A percentile compares a stretch with the other conserved stretches of the same genome.
phyloP scores from a whole-genome alignment of 2,329 filamentous ascomycete genomes.

The Phyllosticta citriasiana region DNA sequence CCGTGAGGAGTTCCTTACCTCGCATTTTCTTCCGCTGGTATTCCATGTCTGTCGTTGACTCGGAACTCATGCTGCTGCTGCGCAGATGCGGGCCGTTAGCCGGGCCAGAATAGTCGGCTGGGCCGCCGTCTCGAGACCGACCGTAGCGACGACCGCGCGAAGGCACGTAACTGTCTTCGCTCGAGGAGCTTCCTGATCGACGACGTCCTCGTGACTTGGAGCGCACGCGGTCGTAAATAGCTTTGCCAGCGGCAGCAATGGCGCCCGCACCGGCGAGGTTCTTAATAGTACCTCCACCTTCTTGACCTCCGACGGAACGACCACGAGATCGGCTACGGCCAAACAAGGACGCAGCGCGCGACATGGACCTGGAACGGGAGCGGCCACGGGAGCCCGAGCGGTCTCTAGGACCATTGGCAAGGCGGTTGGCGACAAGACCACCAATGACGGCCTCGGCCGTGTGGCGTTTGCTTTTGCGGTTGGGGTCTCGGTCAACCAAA shows the following conservation, averaged over 20 bases:
- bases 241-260: constrained; percentile 41
- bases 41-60: constrained; percentile 53
- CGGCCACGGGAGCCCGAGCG: constrained; percentile 48
- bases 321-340: constrained; percentile 38
- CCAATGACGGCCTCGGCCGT: constrained; percentile 80
- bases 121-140: neutral
- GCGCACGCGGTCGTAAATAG: constrained; percentile 45
- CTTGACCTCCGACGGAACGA: constrained; percentile 37
- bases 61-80: constrained; percentile 37
- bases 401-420: constrained; percentile 71
- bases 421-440: constrained; percentile 73
- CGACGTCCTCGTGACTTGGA: constrained; percentile 39
- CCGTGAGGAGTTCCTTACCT: constrained; percentile 56
- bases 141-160: constrained; percentile 33
- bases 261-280: constrained; percentile 39
- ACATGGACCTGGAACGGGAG: constrained; percentile 48
- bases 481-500: constrained; percentile 55
- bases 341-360: constrained; percentile 45
- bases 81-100: neutral
- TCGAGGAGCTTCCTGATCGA: constrained; percentile 35
- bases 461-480: constrained; percentile 68
- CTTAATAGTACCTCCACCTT: constrained; percentile 36
- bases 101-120: neutral
- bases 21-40: constrained; percentile 52
- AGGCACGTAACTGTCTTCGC: constrained; percentile 43